Evolutionary conservation across 768 basidiomycete genomes (phyloP).

Genomic region (Pulveroboletus sp.): DNA sequence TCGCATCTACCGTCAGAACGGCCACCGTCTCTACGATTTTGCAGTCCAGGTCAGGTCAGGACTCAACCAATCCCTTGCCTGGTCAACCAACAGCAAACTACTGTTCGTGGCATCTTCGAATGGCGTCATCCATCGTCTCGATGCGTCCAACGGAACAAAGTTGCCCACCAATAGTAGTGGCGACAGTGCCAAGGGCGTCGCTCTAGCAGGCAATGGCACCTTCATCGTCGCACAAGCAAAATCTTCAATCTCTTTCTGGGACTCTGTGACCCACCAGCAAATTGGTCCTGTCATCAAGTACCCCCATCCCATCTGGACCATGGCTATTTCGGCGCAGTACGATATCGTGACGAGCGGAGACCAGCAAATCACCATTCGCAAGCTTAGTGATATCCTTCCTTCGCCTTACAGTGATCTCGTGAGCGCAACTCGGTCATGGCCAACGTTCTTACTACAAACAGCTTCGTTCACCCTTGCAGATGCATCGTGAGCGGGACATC

Average conservation of each 20-base stretch:
- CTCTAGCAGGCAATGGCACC: background rate
- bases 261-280: background rate
- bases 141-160: background rate
- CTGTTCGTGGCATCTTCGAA: background rate
- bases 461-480: too few species aligned
- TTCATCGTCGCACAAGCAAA: background rate
- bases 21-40: background rate
- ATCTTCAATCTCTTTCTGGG: conserved; percentile 8
- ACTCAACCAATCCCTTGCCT: background rate
- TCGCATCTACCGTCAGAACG: too few species aligned
- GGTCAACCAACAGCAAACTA: background rate
- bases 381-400: background rate
- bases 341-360: background rate
- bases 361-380: background rate
- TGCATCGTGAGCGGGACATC: too few species aligned
- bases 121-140: background rate
- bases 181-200: background rate
- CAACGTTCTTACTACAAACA: too few species aligned
- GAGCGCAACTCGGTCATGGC: too few species aligned
- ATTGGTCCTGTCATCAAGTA: background rate
- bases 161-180: background rate
- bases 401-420: background rate
- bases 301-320: background rate
- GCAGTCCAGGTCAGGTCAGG: background rate
- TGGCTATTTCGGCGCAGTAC: background rate